Evolutionary conservation across 179 eudicot species (phyloP), one percentile per base, ranked within the genome.

Genomic region (Spinacia oleracea): DNA sequence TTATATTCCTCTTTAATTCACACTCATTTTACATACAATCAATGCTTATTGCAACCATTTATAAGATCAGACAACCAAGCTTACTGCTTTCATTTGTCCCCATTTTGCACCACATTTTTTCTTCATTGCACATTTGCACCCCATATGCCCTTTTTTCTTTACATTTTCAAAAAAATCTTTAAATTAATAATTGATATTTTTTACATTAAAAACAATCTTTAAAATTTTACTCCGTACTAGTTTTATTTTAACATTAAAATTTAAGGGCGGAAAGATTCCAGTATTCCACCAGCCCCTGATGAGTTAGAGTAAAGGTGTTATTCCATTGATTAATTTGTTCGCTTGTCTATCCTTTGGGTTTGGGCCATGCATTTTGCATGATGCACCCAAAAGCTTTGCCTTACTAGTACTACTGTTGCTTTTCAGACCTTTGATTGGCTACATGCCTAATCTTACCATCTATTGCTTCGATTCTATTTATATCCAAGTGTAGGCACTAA

Each of bases 41-140:
- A 78, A 56, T 67, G 45, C 42, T 78, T n/a, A n/a, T n/a, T 78
- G 75, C 31, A 59, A 70, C 63, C 3, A 20, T 35, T 35, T 35
- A 35, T 0, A 53, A 4, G 32, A 72, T 58, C 25, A 66, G 58
- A 56, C 23, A 14, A 55, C 23, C 27, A 66, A 66, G 21, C 75
- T 70, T 81, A 74, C 38, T 43, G 75, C 48, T 66, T 65, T 79
- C 59, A 66, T 20, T 73, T 73, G 82, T 79, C 77, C 74, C 82
- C 42, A 73, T 50, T 53, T 79, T 79, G 66, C 45, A 64, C 34
- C 82, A 79, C 74, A 51, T 1, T 31, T 5, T 70, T 34, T 21
- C 67, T 55, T 58, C 40, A 70, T 20, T 38, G 78, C 70, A 68
- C 51, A 50, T 32, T 20, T 38, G 78, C 70, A 68, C 51, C 50